Evolutionary conservation across 1,284 basidiomycete genomes (phyloP).

Genomic region (Porphyrellus sp.): DNA sequence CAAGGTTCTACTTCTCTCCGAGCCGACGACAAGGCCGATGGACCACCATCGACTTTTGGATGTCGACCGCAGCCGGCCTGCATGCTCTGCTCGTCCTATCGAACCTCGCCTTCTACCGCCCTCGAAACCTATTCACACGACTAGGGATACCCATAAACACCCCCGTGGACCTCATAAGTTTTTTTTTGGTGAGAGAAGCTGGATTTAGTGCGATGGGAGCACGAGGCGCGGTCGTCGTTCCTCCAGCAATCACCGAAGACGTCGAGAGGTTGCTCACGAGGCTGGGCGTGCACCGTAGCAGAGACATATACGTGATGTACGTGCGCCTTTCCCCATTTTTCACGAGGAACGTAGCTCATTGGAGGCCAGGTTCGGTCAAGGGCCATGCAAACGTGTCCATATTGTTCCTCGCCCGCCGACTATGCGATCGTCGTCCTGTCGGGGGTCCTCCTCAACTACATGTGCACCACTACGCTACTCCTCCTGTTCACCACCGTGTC

Average conservation of each 20-base stretch:
- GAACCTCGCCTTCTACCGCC: slow-evolving; percentile 46
- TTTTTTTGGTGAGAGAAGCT: slow-evolving; percentile 38
- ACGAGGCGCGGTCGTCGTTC: slow-evolving; percentile 11
- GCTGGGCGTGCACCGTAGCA: slow-evolving; percentile 55
- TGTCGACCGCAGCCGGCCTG: slow-evolving; percentile 40
- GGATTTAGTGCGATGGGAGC: slow-evolving; percentile 6
- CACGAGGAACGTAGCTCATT: neutral
- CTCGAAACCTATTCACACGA: slow-evolving; percentile 60
- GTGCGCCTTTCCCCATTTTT: slow-evolving; percentile 17
- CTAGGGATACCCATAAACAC: slow-evolving; percentile 54
- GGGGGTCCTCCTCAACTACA: slow-evolving; percentile 53
- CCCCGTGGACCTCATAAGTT: slow-evolving; percentile 50
- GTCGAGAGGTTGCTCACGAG: slow-evolving; percentile 54
- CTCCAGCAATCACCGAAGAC: slow-evolving; percentile 40
- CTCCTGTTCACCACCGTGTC: slow-evolving; percentile 46
- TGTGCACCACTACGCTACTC: slow-evolving; percentile 52
- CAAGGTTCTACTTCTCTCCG: slow-evolving; percentile 23
- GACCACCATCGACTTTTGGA: neutral
- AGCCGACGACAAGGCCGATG: slow-evolving; percentile 3
- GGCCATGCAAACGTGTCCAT: slow-evolving; percentile 58
- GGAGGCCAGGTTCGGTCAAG: slow-evolving; percentile 59
- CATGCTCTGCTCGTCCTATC: slow-evolving; percentile 57
- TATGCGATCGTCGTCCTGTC: slow-evolving; percentile 59
- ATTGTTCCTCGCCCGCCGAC: slow-evolving; percentile 51
- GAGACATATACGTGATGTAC: slow-evolving; percentile 59